Percentiles rank a stretch among this genome's conserved stretches.
Conservation (phyloP, 768 basidiomycete species). For the Strobilomyces dryophilus region DNA sequence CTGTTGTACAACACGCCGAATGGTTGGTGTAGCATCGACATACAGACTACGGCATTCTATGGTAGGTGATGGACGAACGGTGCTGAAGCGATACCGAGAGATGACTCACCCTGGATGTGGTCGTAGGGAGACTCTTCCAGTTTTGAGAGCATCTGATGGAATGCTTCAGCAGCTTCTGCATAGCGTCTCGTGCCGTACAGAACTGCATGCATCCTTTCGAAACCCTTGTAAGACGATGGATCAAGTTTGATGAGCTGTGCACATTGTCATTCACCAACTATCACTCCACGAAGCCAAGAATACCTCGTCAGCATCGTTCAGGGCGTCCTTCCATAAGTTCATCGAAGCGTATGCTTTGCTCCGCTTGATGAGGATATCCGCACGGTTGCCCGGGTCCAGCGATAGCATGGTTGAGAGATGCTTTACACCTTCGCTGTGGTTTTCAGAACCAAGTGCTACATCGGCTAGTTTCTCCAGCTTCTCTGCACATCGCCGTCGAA, state of each 20-base stretch:
- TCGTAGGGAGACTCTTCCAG: neutral
- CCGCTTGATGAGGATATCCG: neutral
- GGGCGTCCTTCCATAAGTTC: neutral
- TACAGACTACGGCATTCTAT: neutral
- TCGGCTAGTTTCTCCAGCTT: neutral
- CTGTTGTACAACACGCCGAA: neutral
- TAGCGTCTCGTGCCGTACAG: neutral
- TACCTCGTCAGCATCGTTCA: conserved; percentile 1
- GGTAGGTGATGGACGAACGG: neutral
- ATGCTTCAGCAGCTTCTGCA: neutral
- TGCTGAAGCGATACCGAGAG: neutral
- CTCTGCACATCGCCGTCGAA: neutral
- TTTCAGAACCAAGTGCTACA: neutral
- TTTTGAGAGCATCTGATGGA: neutral
- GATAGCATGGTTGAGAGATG: neutral
- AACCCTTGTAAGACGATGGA: neutral
- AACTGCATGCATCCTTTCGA: conserved; percentile 2
- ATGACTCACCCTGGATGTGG: neutral
- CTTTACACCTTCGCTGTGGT: neutral
- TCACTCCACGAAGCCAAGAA: neutral
- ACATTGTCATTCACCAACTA: neutral
- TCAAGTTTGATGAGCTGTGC: neutral
- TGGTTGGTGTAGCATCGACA: neutral
- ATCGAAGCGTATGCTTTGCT: neutral
- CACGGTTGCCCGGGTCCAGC: neutral